Evolutionary conservation across 2,329 filamentous ascomycete species (phyloP).

Genomic region (Clarireedia sp.): DNA sequence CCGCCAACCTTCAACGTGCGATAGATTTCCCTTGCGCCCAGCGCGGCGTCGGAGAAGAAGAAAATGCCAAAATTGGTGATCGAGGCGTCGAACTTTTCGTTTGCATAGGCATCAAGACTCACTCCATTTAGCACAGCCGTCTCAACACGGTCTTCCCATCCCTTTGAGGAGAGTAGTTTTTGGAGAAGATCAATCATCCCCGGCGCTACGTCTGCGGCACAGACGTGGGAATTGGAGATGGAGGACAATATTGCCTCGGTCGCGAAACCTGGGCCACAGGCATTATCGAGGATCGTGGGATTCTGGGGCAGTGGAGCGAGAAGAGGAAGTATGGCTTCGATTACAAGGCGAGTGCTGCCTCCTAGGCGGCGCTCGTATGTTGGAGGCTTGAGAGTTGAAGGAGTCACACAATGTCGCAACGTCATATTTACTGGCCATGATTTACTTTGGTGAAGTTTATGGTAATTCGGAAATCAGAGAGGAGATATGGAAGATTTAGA

Average conservation of each 20-base stretch:
- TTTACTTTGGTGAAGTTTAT: background rate
- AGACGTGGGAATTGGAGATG: background rate
- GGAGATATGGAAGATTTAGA: no score
- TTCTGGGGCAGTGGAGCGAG: background rate
- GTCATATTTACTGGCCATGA: background rate
- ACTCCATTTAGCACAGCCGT: background rate
- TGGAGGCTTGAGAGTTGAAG: background rate
- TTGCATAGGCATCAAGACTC: background rate
- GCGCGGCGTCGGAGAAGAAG: slow-evolving; percentile 36
- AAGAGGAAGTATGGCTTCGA: background rate
- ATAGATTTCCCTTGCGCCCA: slow-evolving; percentile 70
- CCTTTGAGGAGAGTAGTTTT: background rate
- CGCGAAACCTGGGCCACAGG: background rate
- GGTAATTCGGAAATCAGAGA: background rate
- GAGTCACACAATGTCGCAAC: background rate
- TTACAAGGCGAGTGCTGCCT: background rate
- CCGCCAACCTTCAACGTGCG: slow-evolving; percentile 85
- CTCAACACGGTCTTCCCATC: background rate
- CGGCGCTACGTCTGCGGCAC: background rate
- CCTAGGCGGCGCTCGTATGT: background rate
- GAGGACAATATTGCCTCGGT: background rate
- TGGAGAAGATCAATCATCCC: background rate
- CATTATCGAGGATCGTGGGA: background rate
- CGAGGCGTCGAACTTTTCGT: background rate
- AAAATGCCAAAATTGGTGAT: slow-evolving; percentile 1